phyloP scores from a whole-genome alignment of 768 basidiomycete genomes.

The Tulasnella sp. region DNA sequence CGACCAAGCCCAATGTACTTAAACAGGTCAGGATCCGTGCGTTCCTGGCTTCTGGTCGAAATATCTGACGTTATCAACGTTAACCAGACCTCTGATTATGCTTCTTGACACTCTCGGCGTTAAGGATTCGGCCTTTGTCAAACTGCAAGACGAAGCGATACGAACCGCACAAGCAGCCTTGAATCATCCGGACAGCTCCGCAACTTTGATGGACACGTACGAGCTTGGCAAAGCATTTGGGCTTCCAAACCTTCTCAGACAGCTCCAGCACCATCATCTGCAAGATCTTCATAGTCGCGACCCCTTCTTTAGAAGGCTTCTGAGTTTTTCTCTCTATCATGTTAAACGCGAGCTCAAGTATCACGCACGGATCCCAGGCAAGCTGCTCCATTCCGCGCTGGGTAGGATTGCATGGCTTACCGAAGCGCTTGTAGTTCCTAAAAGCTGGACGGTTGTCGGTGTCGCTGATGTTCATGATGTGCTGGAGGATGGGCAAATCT shows the following conservation, averaged over 20 bases:
- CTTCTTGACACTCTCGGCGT: conserved; percentile 77
- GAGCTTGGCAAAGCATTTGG: conserved; percentile 53
- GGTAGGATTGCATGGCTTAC: background rate
- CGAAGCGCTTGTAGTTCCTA: conserved; percentile 49
- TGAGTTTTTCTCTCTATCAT: conserved; percentile 65
- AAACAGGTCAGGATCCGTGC: conserved; percentile 59
- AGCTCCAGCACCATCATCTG: conserved; percentile 55
- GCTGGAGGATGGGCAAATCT: conserved; percentile 63
- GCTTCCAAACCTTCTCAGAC: conserved; percentile 56
- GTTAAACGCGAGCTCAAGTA: conserved; percentile 76
- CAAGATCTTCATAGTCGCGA: conserved; percentile 43
- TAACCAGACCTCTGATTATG: conserved; percentile 68
- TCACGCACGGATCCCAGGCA: conserved; percentile 63
- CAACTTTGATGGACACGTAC: conserved; percentile 55
- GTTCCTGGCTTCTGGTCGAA: background rate
- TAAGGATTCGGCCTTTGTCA: conserved; percentile 57
- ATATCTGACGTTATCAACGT: conserved; percentile 5
- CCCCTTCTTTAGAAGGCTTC: conserved; percentile 59
- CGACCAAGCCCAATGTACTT: conserved; percentile 66
- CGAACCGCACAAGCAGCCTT: conserved; percentile 62
- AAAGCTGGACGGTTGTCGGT: conserved; percentile 73
- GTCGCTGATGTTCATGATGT: conserved; percentile 78
- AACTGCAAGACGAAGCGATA: conserved; percentile 64
- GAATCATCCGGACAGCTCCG: conserved; percentile 57
- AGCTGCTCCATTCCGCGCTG: background rate